phyloP scores from a whole-genome alignment of 208 protist species.

The Leishmania aethiopica region DNA sequence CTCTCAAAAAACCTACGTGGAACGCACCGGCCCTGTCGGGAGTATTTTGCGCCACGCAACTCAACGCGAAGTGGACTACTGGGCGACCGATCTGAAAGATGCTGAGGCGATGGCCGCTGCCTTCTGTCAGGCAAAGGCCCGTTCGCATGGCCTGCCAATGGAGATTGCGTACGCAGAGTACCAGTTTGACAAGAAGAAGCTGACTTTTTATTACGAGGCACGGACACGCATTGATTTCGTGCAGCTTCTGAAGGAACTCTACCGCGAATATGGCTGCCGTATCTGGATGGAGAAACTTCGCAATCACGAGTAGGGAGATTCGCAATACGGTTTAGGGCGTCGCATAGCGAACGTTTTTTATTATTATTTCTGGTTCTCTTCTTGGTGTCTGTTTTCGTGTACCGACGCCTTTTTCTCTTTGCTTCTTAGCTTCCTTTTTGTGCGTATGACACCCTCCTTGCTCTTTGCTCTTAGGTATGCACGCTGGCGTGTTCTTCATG shows the following conservation, averaged over 20 bases:
- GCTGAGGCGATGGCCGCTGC: slow-evolving; percentile 72
- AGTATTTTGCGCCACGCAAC: slow-evolving; percentile 79
- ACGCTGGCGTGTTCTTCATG: background rate
- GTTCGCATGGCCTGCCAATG: slow-evolving; percentile 72
- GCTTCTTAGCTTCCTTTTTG: background rate
- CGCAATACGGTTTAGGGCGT: background rate
- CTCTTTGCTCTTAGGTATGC: background rate
- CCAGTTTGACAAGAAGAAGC: slow-evolving; percentile 94
- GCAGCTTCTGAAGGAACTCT: slow-evolving; percentile 81
- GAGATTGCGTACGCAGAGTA: slow-evolving; percentile 87
- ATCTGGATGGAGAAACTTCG: slow-evolving; percentile 93
- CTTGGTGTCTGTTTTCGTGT: background rate
- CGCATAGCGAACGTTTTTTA: too few species aligned
- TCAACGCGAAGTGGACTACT: slow-evolving; percentile 88
- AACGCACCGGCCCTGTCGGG: slow-evolving; percentile 53
- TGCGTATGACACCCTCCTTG: background rate
- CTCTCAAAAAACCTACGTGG: slow-evolving; percentile 51
- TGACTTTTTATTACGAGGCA: slow-evolving; percentile 92
- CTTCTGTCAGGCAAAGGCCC: slow-evolving; percentile 69
- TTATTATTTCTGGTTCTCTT: slow-evolving; percentile 5
- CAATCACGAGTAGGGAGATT: slow-evolving; percentile 19
- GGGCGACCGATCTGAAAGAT: slow-evolving; percentile 80
- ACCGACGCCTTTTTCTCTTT: background rate
- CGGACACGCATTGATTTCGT: slow-evolving; percentile 81
- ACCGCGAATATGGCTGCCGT: slow-evolving; percentile 87